Conservation (phyloP, 805 yeast genomes). For the Saturnispora sanitii region DNA sequence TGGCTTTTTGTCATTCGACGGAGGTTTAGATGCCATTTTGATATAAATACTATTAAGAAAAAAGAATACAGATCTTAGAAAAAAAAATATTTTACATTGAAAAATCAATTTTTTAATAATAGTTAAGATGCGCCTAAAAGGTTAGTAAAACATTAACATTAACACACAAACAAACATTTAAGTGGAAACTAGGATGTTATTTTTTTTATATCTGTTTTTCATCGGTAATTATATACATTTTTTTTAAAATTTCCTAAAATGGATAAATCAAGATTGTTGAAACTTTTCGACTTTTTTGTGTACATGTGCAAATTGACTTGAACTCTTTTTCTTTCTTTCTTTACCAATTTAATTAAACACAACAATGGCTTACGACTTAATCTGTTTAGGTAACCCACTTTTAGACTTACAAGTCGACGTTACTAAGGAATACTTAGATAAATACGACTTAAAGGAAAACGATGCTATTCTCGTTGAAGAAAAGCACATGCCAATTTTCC, state of each 20-base stretch:
- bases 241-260: no score
- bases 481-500: slow-evolving; percentile 76
- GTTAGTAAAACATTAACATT: no score
- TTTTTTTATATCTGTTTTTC: no score
- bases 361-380: slow-evolving; percentile 53
- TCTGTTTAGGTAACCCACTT: slow-evolving; percentile 85
- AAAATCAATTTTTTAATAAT: no score
- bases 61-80: background rate
- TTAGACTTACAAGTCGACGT: slow-evolving; percentile 79
- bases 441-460: slow-evolving; percentile 78
- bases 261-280: no score
- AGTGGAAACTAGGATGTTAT: no score
- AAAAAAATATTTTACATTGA: no score
- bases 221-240: no score
- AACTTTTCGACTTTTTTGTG: background rate
- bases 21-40: background rate
- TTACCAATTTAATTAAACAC: background rate
- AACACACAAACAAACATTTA: no score
- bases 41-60: background rate
- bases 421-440: slow-evolving; percentile 55
- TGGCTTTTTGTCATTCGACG: slow-evolving; percentile 24
- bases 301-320: no score
- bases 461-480: slow-evolving; percentile 86
- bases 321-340: background rate
- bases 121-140: no score